phyloP scores from a whole-genome alignment of 805 yeast species.

The Nakazawaea sp. region DNA sequence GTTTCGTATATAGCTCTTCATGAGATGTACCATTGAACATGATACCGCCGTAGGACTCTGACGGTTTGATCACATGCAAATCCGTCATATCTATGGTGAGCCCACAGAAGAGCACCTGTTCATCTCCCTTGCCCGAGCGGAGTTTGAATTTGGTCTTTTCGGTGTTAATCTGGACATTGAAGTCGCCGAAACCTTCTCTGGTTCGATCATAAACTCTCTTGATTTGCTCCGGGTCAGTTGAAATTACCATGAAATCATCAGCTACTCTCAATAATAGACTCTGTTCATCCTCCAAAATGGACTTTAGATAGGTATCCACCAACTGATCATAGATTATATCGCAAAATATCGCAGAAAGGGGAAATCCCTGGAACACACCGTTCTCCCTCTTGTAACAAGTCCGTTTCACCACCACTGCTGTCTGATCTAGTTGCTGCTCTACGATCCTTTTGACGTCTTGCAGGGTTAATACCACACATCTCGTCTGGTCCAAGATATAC shows the following conservation, averaged over 20 bases:
- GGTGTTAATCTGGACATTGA: constrained; percentile 32
- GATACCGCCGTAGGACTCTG: constrained; percentile 15
- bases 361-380: constrained; percentile 85
- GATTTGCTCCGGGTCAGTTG: constrained; percentile 32
- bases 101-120: constrained; percentile 33
- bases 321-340: constrained; percentile 65
- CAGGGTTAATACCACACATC: constrained; percentile 30
- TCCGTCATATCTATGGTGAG: constrained; percentile 25
- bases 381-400: constrained; percentile 38
- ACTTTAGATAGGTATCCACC: constrained; percentile 30
- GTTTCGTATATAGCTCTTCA: constrained; percentile 16
- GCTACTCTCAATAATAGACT: constrained; percentile 56
- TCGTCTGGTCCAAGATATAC: constrained; percentile 25
- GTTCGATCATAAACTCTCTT: constrained; percentile 21
- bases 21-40: constrained; percentile 12
- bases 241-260: constrained; percentile 78
- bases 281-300: constrained; percentile 15
- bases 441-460: constrained; percentile 39
- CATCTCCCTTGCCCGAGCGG: background rate
- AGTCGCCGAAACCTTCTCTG: constrained; percentile 31
- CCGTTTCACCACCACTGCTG: constrained; percentile 34
- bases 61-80: constrained; percentile 29
- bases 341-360: constrained; percentile 68
- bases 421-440: constrained; percentile 43
- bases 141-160: constrained; percentile 27